Base-by-base conservation (phyloP, 2,329 filamentous ascomycete genomes). In the Colletotrichum ledebouriae region DNA sequence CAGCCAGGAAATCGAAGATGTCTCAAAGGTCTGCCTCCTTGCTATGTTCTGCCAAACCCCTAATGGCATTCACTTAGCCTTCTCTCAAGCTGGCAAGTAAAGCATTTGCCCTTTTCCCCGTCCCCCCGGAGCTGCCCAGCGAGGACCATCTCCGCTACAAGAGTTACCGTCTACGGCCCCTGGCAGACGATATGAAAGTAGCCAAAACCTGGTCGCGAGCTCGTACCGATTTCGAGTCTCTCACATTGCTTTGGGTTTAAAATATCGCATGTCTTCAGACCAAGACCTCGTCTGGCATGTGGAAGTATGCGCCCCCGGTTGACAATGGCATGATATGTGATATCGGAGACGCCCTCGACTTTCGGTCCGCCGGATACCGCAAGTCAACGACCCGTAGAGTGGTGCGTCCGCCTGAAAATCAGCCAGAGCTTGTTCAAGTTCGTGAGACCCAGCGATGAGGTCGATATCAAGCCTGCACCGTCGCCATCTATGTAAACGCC, bases 101-200 rank as follows among this genome's bases (percentile, higher is more conserved):
- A 50, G 56, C 76, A 49, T 73, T 77, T 25, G 70, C 71, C 13
- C 73, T 77, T 1, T 75, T 76, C 67, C 72, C 76, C n/a, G 83
- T 88, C 62, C 79, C 88, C 4, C 82, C 89, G 1, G 82, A 88
- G 72, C 77, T 81, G n/a, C 78, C 82, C 15, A 83, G 86, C n/a
- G n/a, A 88, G 57, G 83, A 86, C 66, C 85, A 87, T 70, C 78
- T 87, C n/a, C n/a, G n/a, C n/a, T n/a, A n/a, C n/a, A n/a, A n/a
- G n/a, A n/a, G n/a, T n/a, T n/a, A n/a, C n/a, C n/a, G n/a, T n/a
- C n/a, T n/a, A n/a, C n/a, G n/a, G n/a, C n/a, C n/a, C n/a, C n/a
- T n/a, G n/a, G n/a, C n/a, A n/a, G n/a, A n/a, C n/a, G n/a, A n/a
- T n/a, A n/a, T n/a, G n/a, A n/a, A n/a, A n/a, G n/a, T n/a, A n/a